Evolutionary conservation across 768 basidiomycete species (phyloP).

Genomic region (Boletus vinaceobasis): DNA sequence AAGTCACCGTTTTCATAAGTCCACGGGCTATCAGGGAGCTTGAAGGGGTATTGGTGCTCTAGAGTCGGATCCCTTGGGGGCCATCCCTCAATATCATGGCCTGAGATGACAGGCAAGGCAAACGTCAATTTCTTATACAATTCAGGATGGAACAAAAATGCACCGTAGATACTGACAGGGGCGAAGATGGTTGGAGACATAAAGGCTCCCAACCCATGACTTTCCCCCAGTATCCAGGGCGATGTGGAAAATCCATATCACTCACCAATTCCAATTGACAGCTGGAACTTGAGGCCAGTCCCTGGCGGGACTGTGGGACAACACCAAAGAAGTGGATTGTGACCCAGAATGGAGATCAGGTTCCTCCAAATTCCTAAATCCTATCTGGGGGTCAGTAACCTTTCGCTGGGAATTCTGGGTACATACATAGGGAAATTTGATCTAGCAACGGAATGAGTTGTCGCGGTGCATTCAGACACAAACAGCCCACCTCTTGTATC

Average conservation of each 20-base stretch:
- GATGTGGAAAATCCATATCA: constrained; percentile 45
- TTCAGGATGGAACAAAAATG: not conserved
- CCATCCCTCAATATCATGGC: constrained; percentile 48
- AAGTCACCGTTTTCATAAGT: constrained; percentile 75
- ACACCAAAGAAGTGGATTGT: constrained; percentile 76
- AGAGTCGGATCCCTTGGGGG: constrained; percentile 67
- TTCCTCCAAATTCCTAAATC: constrained; percentile 77
- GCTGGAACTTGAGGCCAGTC: constrained; percentile 72
- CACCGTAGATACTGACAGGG: constrained; percentile 6
- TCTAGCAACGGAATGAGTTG: constrained; percentile 36
- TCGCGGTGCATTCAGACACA: not conserved
- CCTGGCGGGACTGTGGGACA: constrained; percentile 69
- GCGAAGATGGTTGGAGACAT: not conserved
- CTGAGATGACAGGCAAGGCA: constrained; percentile 26
- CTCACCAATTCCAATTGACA: constrained; percentile 75
- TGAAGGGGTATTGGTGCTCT: constrained; percentile 37
- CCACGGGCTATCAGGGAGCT: constrained; percentile 70
- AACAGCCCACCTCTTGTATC: constrained; percentile 61
- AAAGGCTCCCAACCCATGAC: constrained; percentile 1
- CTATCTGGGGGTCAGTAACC: constrained; percentile 38
- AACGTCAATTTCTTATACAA: constrained; percentile 4
- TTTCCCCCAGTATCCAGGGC: constrained; percentile 10
- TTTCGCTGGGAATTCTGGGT: not conserved
- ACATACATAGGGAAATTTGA: constrained; percentile 91
- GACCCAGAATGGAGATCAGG: constrained; percentile 73